Conservation (phyloP, 805 yeast species). For the Cyberlindnera mississippiensis region DNA sequence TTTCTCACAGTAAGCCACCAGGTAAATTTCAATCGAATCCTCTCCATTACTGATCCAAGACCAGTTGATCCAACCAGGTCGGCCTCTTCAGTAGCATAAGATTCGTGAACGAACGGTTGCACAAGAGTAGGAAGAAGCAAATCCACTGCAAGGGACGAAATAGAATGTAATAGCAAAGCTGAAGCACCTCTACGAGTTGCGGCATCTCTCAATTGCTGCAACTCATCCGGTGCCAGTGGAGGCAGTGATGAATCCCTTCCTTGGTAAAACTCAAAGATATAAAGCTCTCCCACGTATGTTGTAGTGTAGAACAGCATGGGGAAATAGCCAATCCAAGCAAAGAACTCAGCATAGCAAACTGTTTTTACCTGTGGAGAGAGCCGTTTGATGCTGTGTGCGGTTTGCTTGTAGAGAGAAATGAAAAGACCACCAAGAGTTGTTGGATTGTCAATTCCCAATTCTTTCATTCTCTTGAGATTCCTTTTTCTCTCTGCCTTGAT, state of each 20-base stretch:
- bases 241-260: constrained; percentile 34
- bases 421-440: constrained; percentile 18
- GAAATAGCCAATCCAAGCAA: constrained; percentile 69
- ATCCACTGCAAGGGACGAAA: constrained; percentile 43
- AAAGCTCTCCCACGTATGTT: constrained; percentile 60
- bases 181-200: constrained; percentile 48
- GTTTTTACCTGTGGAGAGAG: constrained; percentile 48
- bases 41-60: constrained; percentile 9
- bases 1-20: constrained; percentile 33
- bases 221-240: constrained; percentile 35
- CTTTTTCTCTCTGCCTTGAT: constrained; percentile 37
- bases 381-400: constrained; percentile 32
- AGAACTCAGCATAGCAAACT: constrained; percentile 54
- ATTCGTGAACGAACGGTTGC: constrained; percentile 27
- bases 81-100: constrained; percentile 11
- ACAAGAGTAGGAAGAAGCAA: constrained; percentile 42
- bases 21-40: constrained; percentile 11
- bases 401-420: constrained; percentile 30
- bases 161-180: constrained; percentile 48
- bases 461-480: constrained; percentile 30
- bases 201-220: constrained; percentile 38
- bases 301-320: constrained; percentile 63
- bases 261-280: constrained; percentile 35
- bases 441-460: constrained; percentile 35
- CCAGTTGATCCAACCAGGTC: constrained; percentile 3